Evolutionary conservation across 2,329 filamentous ascomycete species (phyloP), one percentile per base, ranked within the genome.

Genomic region (Scortechinia acanthostroma): DNA sequence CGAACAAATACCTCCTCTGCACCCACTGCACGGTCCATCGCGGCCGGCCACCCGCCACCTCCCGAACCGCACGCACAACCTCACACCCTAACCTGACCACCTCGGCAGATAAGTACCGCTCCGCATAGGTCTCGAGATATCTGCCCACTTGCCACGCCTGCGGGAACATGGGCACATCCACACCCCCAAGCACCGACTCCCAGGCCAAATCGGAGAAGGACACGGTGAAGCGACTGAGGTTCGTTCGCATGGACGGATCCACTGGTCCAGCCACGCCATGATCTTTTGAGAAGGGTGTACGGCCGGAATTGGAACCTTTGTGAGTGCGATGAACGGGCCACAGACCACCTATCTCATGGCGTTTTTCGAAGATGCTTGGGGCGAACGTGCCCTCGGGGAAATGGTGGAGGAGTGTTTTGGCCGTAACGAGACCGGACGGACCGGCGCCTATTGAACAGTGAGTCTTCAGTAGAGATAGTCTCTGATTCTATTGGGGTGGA

Each of bases 201-300:
- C 73, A 77, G 2, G 68, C 59, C 4, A 76, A 56, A 55, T 77
- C 74, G 13, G 35, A 40, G 17, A 40, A 40, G 6, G 35, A 13
- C 4, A 77, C 74, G 0, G 71, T 72, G 53, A 71, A 76, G 5
- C 68, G 62, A 43, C 70, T 74, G 3, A 76, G 58, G 46, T 77
- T 77, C 2, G 60, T 68, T 2, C 63, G 64, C 42, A 63, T 62
- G 42, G 73, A 62, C 46, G 63, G 66, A 33, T 58, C 58, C 21
- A 53, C 55, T 4, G 45, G 43, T 21, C 61, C 56, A 30, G 10
- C 20, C 14, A 6, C 6, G 17, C 10, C 35, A 13, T 10, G 14
- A 6, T 10, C 10, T 19, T 6, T 10, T 19, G 35, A 15, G 10
- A 19, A 19, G 17, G 35, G 10, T 40, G 35, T 19, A n/a, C n/a